These are phyloP conservation scores for Graphilbum fragrans DNA, from an alignment of 2,329 filamentous ascomycete species.

Conservation along the genomic window DNA sequence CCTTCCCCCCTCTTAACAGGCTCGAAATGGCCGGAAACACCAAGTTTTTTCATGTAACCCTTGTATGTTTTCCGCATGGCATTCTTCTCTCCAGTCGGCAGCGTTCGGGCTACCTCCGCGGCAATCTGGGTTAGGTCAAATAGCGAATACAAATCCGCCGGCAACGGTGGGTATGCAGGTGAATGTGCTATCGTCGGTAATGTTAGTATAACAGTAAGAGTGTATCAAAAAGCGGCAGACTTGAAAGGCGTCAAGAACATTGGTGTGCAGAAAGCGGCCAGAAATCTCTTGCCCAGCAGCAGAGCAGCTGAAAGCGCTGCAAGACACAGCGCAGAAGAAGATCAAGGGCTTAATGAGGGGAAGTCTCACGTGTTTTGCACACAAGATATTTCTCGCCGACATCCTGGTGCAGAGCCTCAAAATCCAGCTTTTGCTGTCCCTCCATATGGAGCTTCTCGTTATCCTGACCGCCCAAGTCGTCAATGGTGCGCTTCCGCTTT, in stretches of 20 bases:
- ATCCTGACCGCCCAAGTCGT: constrained; percentile 42
- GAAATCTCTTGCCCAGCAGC: neutral
- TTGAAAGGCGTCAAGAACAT: neutral
- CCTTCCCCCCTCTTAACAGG: constrained; percentile 41
- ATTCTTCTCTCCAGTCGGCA: constrained; percentile 56
- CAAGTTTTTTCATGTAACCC: constrained; percentile 52
- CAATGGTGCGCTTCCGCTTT: constrained; percentile 49
- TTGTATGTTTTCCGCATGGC: constrained; percentile 57
- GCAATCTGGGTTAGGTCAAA: constrained; percentile 45
- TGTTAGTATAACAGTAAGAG: too few relatives aligned
- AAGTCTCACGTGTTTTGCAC: constrained; percentile 53
- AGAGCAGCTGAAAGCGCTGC: neutral
- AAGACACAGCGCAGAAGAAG: too few relatives aligned
- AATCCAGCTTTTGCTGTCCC: constrained; percentile 42
- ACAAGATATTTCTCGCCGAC: constrained; percentile 56
- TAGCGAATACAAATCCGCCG: constrained; percentile 46
- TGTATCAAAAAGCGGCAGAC: constrained; percentile 25
- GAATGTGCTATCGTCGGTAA: constrained; percentile 30
- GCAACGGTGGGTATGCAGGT: constrained; percentile 32
- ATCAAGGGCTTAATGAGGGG: neutral
- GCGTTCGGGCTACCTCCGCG: constrained; percentile 48
- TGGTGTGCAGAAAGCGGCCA: too few relatives aligned
- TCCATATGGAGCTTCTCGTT: constrained; percentile 53
- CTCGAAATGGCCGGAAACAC: constrained; percentile 50
- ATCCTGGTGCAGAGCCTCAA: constrained; percentile 53